Percentiles rank a stretch among this genome's conserved stretches.
Evolutionary conservation across 23 red algal genomes (phyloP).

Genomic region (Gracilaria gracilis): DNA sequence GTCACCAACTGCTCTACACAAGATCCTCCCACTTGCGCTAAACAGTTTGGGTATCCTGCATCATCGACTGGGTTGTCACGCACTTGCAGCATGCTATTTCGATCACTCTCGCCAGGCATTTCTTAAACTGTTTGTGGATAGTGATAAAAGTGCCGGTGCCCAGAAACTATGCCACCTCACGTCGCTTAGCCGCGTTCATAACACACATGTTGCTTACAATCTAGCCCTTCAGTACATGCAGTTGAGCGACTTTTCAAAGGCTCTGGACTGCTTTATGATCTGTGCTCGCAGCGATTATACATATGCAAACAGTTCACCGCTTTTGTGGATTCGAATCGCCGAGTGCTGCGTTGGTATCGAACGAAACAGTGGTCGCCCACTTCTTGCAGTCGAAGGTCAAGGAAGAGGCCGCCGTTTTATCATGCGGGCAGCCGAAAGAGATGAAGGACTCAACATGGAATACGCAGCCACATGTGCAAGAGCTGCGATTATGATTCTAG

Average conservation of each 20-base stretch:
- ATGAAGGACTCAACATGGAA: conserved; percentile 64
- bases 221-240: conserved; percentile 69
- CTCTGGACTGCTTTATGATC: conserved; percentile 46
- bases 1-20: conserved; percentile 12
- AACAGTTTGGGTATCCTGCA: conserved; percentile 72
- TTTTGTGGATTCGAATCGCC: conserved; percentile 75
- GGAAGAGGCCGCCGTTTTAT: conserved; percentile 66
- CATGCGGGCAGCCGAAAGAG: conserved; percentile 35
- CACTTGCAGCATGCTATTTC: conserved; percentile 70
- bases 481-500: conserved; percentile 56
- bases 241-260: conserved; percentile 49
- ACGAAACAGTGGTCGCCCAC: conserved; percentile 20
- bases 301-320: conserved; percentile 30
- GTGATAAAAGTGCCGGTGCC: background rate
- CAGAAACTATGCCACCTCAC: background rate
- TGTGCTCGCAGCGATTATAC: conserved; percentile 42
- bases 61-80: conserved; percentile 62
- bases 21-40: conserved; percentile 48
- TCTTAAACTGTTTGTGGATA: conserved; percentile 9
- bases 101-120: conserved; percentile 58
- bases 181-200: conserved; percentile 21
- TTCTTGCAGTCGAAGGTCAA: conserved; percentile 48
- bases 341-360: conserved; percentile 69
- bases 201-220: conserved; percentile 70
- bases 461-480: conserved; percentile 67